Evolutionary conservation across 2,329 filamentous ascomycete genomes (phyloP), one percentile per base, ranked within the genome.

Genomic region (Fusarium guadeloupense): DNA sequence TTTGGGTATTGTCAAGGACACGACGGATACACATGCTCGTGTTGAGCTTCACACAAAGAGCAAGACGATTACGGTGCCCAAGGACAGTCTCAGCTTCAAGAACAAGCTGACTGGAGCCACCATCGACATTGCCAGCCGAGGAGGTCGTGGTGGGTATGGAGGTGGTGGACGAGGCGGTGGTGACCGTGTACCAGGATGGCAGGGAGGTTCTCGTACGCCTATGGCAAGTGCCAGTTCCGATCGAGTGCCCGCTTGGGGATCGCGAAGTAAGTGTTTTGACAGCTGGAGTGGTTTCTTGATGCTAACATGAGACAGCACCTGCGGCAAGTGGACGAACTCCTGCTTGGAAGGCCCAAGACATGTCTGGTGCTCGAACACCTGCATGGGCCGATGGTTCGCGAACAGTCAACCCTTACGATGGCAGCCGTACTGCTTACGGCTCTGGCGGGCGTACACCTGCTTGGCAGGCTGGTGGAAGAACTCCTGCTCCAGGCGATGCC

Each of bases 11-110:
- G 93, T 99, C 68, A 97, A 97, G 74, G 94, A 98, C 72, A 90
- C 94, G 1, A 96, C 92, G 7, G 93, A 96, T 68, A 86, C 86
- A 4, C 87, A 90, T 70, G 94, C 92, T 25, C 90, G 93, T 62
- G 90, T 99, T 35, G 95, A 99, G 77, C 80, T 99, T 33, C 94
- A 98, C 73, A 93, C 93, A 6, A 97, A 96, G 80, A 92, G 89
- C 78, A 98, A 97, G 81, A 90, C 91, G 14, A 87, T 98, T 59
- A 93, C 89, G 8, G 86, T 98, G 30, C 85, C 88, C 17, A 96
- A 96, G 72, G 88, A 90, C 10, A 86, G 89, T 53, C 79, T 99
- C n/a, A 86, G 85, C 20, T 90, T 96, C 77, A 93, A 94, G 75
- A 94, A 99, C 80, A 91, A 85, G 60, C 77, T 89, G 50, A 94